Base-by-base conservation (phyloP, 2,329 filamentous ascomycete species). In the Bipolaris zeicola region DNA sequence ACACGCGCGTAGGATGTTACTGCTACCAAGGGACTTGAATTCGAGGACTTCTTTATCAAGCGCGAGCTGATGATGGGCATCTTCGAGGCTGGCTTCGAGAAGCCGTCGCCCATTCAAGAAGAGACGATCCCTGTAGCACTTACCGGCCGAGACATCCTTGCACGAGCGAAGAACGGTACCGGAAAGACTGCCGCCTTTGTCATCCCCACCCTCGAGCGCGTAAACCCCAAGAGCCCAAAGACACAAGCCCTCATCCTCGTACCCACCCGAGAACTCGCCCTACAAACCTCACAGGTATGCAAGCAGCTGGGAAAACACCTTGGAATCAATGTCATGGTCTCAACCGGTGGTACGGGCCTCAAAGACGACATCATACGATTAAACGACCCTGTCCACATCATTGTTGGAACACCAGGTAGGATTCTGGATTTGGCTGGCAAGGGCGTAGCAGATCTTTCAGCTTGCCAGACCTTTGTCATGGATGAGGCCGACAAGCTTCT, bases 401-500 rank as follows among this genome's bases (percentile, higher is more conserved):
- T 99, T 73, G 95, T 99, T 71, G 95, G 95, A 74, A 99, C 95
- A 54, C 95, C 95, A 33, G 95, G 95, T 64, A 87, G 95, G 82
- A 97, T 99, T 70, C 86, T 98, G 62, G 95, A 99, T 81, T 82
- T 99, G 67, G 94, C 95, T 57, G 92, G 93, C 77, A 98, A 99
- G 81, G 92, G 91, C 64, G 93, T 99, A 58, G 95, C 95, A 62
- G 95, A 99, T 78, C 85, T 99, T 47, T 96, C 93, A 70, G 90
- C 96, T 79, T 98, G 95, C 76, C 89, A 92, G 69, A 98, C 96
- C 73, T 99, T 99, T 76, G 92, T 99, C 80, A 99, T 99, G 95
- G 95, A 99, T 73, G 95, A 99, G 78, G 95, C 95, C 52, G 95
- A 99, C 79, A 99, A 99, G 82, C 87, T 99, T 59, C 85, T 99